Evolutionary conservation across 2,329 filamentous ascomycete species (phyloP).

Genomic region (Alternaria rosae): DNA sequence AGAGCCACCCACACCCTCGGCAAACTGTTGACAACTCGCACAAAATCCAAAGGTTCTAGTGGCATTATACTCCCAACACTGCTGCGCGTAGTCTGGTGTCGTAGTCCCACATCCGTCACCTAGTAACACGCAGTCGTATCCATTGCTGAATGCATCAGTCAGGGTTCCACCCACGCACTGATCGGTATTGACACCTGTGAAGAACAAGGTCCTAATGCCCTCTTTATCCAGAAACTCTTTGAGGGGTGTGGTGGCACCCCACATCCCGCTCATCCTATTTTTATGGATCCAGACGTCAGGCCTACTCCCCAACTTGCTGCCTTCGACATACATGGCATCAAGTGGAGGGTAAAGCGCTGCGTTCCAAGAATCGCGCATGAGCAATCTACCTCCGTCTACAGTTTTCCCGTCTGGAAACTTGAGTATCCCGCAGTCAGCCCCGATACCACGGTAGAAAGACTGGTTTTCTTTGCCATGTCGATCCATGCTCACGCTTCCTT

Average conservation of each 20-base stretch:
- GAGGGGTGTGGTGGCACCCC: constrained; percentile 44
- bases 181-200: constrained; percentile 54
- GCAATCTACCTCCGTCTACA: constrained; percentile 44
- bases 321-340: constrained; percentile 39
- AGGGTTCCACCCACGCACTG: constrained; percentile 54
- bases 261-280: constrained; percentile 53
- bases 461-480: constrained; percentile 36
- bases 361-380: constrained; percentile 54
- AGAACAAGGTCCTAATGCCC: constrained; percentile 51
- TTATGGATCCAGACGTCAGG: constrained; percentile 50
- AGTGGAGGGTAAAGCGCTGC: constrained; percentile 51
- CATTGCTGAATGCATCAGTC: constrained; percentile 53
- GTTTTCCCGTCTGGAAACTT: constrained; percentile 28
- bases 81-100: constrained; percentile 50
- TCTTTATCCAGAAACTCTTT: constrained; percentile 50
- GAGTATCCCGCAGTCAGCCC: constrained; percentile 34
- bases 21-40: constrained; percentile 46
- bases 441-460: constrained; percentile 43
- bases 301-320: constrained; percentile 12
- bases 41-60: constrained; percentile 53
- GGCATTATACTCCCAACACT: constrained; percentile 52
- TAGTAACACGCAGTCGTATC: constrained; percentile 54
- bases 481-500: constrained; percentile 37
- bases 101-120: constrained; percentile 53
- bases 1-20: constrained; percentile 25